A percentile compares a stretch with the other conserved stretches of the same genome.
Evolutionary conservation across 1,139 yeast species (phyloP).

Genomic region (Pichia kudriavzevii): DNA sequence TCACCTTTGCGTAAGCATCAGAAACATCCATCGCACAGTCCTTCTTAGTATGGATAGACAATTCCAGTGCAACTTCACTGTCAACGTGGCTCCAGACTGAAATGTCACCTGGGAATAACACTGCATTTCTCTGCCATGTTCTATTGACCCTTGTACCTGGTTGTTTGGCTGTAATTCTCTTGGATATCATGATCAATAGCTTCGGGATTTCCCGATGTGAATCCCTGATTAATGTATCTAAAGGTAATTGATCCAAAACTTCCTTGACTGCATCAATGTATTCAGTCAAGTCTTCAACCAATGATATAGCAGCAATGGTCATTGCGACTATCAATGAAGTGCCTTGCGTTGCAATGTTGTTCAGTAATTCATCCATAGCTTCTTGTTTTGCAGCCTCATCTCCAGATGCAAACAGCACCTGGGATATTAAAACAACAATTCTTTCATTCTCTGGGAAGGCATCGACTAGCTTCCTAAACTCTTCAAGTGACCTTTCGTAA

Average conservation of each 20-base stretch:
- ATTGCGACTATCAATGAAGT: slow-evolving; percentile 58
- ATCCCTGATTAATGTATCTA: slow-evolving; percentile 42
- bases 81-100: slow-evolving; percentile 62
- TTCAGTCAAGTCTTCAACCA: slow-evolving; percentile 55
- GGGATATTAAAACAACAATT: slow-evolving; percentile 67
- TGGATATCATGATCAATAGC: slow-evolving; percentile 32
- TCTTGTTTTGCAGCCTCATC: slow-evolving; percentile 71
- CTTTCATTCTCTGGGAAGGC: slow-evolving; percentile 47
- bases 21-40: slow-evolving; percentile 48
- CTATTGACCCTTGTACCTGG: slow-evolving; percentile 18
- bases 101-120: slow-evolving; percentile 64
- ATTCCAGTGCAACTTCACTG: slow-evolving; percentile 44
- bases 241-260: slow-evolving; percentile 50
- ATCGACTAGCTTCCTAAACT: slow-evolving; percentile 55
- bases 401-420: slow-evolving; percentile 68
- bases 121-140: slow-evolving; percentile 65
- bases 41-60: slow-evolving; percentile 37
- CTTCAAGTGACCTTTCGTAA: slow-evolving; percentile 57
- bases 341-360: slow-evolving; percentile 56
- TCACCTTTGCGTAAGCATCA: slow-evolving; percentile 39
- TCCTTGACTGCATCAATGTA: slow-evolving; percentile 57
- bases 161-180: slow-evolving; percentile 41
- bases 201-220: slow-evolving; percentile 49
- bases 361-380: slow-evolving; percentile 65
- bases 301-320: slow-evolving; percentile 73